Evolutionary conservation across 1,139 yeast genomes (phyloP), one percentile per base, ranked within the genome.

Genomic region (Tardiomyces blankii): DNA sequence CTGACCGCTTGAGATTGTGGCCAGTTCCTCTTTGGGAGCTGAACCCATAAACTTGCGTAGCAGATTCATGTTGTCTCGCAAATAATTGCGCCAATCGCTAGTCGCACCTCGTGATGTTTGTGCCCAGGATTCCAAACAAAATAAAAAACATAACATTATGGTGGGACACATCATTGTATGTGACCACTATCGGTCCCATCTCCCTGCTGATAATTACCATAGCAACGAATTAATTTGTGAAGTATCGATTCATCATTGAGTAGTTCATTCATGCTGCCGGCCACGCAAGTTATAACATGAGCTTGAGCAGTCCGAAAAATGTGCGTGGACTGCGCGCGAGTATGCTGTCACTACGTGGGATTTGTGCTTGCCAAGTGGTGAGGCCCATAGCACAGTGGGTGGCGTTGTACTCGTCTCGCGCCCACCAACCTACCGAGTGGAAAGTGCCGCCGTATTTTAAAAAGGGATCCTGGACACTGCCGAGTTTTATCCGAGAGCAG

Each of bases 1-100:
- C 63, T 80, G 82, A 7, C 97, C 98, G 1, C 82, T 75, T 1
- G 95, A 87, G 44, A 91, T 73, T 58, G 76, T 73, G 13, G 80
- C 79, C 42, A 86, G 66, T 54, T 82, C 94, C 56, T 81, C 86
- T 42, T 78, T 75, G 39, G 80, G 68, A 16, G 74, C 69, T 6
- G 78, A 66, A 46, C 42, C 80, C 60, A 88, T 72, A 54, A 88
- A 72, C 61, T 79, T 79, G 58, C 80, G 78, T 41, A 89, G 65
- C 51, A 89, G 78, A 64, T 89, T 89, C 96, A 89, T 88, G 5
- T 19, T 27, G 44, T 19, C 33, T 40, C 39, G 19, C 39, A 33
- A 13, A 42, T 25, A 30, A 42, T 40, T 42, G 40, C 40, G 40
- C 14, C n/a, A 38, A 39, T 8, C 21, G 21, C 13, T 8, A 40